Conservation (phyloP, 805 yeast species). For the Ogataea methanolica region DNA sequence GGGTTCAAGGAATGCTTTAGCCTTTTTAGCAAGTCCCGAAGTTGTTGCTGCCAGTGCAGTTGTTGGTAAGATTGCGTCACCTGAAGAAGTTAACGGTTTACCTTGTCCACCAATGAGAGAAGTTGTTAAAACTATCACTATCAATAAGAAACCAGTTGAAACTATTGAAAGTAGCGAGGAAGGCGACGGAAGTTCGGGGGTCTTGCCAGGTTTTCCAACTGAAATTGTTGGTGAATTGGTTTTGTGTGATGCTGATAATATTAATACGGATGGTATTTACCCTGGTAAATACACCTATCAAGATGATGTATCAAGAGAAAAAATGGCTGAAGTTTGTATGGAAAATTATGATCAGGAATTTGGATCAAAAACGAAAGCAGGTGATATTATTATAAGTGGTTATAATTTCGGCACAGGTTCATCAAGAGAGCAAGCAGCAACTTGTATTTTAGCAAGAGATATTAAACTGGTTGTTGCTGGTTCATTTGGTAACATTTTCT, state of each 20-base stretch:
- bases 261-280: constrained; percentile 97
- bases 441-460: constrained; percentile 93
- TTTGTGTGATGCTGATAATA: constrained; percentile 92
- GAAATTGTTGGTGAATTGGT: constrained; percentile 87
- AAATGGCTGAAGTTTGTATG: constrained; percentile 99
- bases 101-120: constrained; percentile 43
- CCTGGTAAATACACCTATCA: constrained; percentile 99
- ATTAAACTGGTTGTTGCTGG: constrained; percentile 93
- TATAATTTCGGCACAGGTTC: constrained; percentile 98
- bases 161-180: constrained; percentile 18
- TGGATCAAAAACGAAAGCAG: constrained; percentile 67
- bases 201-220: constrained; percentile 87
- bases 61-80: constrained; percentile 90
- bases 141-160: constrained; percentile 27
- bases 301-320: constrained; percentile 90
- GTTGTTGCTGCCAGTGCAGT: constrained; percentile 98
- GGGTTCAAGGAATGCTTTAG: constrained; percentile 97
- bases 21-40: constrained; percentile 94
- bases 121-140: constrained; percentile 41
- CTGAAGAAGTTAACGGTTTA: constrained; percentile 72
- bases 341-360: constrained; percentile 95
- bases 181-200: constrained; percentile 51
- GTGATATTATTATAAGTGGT: constrained; percentile 89
- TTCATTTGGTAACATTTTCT: constrained; percentile 94
- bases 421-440: constrained; percentile 98